Evolutionary conservation across 2,329 filamentous ascomycete species (phyloP), one percentile per base, ranked within the genome.

Genomic region (Ceratocystis papillata): DNA sequence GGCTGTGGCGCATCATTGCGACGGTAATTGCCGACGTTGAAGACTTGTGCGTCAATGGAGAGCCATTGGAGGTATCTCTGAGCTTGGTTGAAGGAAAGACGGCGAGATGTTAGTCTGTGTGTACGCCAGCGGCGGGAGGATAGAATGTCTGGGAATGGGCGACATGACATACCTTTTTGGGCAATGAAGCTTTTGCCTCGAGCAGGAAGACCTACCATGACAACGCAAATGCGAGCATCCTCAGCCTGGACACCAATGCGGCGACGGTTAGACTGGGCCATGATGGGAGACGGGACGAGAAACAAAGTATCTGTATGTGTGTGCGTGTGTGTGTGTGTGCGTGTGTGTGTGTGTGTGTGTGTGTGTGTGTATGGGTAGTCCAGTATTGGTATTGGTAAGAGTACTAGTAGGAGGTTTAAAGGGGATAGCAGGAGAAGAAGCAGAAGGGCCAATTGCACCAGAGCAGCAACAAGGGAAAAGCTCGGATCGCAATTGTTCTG

Each of bases 131-230:
- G 33, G 33, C 33, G 33, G 8, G 33, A 37, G 7, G 33, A 60
- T 44, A 20, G 33, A 46, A 50, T 33, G 25, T 30, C 28, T 12
- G 25, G 37, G 57, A 30, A 53, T 10, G 44, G 7, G 1, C 15
- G 7, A 6, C 6, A 8, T 37, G 22, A 75, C 79, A 73, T 80
- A 94, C 92, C 91, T 84, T 96, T 96, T 73, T 96, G 91, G 71
- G 94, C 93, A 75, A 99, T 97, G 76, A 96, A 85, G 79, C 90
- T 96, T 83, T 99, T 99, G 73, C 94, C 94, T 71, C 94, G 83
- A 69, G 94, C 94, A 65, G 94, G 94, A 74, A 99, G 81, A 70
- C 94, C 94, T 68, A 99, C 94, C 94, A 99, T 97, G 72, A 99
- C 91, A 70, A 99, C 92, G 76, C 93, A 97, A 79, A 99, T 95